phyloP scores from a whole-genome alignment of 1,284 basidiomycete species.

The Sparassis latifolia region DNA sequence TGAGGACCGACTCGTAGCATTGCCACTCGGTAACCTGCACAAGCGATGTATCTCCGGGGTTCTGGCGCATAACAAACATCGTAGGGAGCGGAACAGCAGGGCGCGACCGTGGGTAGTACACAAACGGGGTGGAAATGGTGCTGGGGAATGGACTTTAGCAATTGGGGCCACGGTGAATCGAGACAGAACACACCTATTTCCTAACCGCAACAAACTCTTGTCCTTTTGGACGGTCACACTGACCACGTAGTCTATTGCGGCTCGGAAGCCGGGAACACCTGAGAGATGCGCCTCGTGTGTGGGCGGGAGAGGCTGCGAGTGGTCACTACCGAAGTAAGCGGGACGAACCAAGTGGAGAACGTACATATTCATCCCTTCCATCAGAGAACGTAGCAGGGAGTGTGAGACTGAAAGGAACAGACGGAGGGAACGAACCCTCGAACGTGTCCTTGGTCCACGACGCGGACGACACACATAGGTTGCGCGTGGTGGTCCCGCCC shows the following conservation, averaged over 20 bases:
- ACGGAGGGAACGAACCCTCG: constrained; percentile 41
- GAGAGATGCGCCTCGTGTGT: constrained; percentile 57
- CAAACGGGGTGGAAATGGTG: constrained; percentile 51
- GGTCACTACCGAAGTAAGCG: neutral
- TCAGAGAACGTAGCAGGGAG: constrained; percentile 54
- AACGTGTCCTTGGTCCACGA: constrained; percentile 51
- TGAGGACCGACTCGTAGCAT: constrained; percentile 37
- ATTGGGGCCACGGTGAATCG: neutral
- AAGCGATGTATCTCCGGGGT: constrained; percentile 30
- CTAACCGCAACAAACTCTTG: constrained; percentile 19
- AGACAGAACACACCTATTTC: constrained; percentile 12
- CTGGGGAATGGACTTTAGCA: constrained; percentile 15
- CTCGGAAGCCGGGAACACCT: constrained; percentile 61
- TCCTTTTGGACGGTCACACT: constrained; percentile 19
- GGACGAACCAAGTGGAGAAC: constrained; percentile 17
- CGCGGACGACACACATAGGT: constrained; percentile 44
- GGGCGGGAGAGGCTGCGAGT: constrained; percentile 47
- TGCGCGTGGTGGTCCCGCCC: constrained; percentile 46
- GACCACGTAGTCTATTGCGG: constrained; percentile 20
- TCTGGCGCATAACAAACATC: constrained; percentile 26
- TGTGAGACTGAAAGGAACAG: constrained; percentile 44
- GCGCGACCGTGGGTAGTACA: constrained; percentile 60
- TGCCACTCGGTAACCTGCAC: constrained; percentile 44
- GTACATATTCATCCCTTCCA: constrained; percentile 50
- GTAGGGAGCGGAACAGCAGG: constrained; percentile 49